phyloP scores from a whole-genome alignment of 768 basidiomycete genomes.

The Russula abietina region DNA sequence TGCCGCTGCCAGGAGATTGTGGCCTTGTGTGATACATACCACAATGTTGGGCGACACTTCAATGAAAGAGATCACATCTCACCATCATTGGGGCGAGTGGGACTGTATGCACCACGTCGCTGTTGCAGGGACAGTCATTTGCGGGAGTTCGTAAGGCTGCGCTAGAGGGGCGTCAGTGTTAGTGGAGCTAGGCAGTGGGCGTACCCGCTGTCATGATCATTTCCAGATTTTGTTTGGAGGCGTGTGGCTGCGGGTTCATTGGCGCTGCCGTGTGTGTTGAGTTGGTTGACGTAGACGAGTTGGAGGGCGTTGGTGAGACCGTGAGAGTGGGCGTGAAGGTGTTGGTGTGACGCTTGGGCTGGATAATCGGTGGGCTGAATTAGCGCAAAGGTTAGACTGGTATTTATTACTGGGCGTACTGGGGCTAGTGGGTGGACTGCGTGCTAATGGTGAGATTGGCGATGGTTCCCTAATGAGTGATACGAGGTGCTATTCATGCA shows the following conservation, averaged over 20 bases:
- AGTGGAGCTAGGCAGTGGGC: not conserved
- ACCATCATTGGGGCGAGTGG: not conserved
- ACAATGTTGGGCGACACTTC: not conserved
- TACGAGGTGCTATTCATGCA: conserved; percentile 17
- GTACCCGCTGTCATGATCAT: not conserved
- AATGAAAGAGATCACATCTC: not conserved
- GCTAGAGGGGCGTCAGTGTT: not conserved
- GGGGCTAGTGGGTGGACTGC: not conserved
- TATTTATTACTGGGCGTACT: not conserved
- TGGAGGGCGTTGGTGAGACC: conserved; percentile 22
- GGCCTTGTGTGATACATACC: not conserved
- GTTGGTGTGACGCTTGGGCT: conserved; percentile 15
- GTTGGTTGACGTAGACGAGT: conserved; percentile 20
- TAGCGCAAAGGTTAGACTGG: not conserved
- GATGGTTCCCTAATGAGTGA: conserved; percentile 1
- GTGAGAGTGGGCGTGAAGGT: conserved; percentile 22
- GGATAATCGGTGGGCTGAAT: not conserved
- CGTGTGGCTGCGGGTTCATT: conserved; percentile 12
- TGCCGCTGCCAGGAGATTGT: not conserved
- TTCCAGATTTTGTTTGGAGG: not conserved
- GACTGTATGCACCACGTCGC: not conserved
- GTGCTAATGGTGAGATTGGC: not conserved
- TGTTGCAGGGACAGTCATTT: not conserved
- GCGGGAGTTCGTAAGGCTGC: not conserved
- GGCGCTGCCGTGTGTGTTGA: conserved; percentile 25